A percentile compares a stretch with the other conserved stretches of the same genome.
Conservation (phyloP, 352 stramenopile genomes). For the Poterioochromonas sp. region DNA sequence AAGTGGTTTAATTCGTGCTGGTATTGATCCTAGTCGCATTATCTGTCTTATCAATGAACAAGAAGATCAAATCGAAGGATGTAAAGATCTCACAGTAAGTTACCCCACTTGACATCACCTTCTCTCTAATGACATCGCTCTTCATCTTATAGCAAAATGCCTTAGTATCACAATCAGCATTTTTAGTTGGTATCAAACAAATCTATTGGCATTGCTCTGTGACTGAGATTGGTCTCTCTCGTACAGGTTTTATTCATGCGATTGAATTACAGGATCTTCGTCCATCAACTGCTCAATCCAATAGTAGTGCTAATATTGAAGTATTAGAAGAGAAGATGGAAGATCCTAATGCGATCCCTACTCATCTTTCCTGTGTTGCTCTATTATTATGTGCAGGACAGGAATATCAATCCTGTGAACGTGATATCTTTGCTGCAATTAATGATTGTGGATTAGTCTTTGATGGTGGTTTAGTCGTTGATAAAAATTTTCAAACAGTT, state of each 20-base stretch:
- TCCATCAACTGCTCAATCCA: neutral
- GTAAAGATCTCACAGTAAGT: neutral
- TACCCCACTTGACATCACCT: neutral
- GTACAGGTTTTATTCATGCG: slow-evolving; percentile 2
- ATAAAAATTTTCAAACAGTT: slow-evolving; percentile 63
- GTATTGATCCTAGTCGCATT: neutral
- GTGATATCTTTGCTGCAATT: slow-evolving; percentile 69
- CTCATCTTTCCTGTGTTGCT: neutral
- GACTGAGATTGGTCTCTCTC: neutral
- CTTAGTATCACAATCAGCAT: neutral
- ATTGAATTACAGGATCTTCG: neutral
- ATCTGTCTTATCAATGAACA: neutral
- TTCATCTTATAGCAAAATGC: too few relatives aligned
- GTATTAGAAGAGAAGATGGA: neutral
- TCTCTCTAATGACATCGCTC: too few relatives aligned
- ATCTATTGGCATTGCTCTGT: neutral
- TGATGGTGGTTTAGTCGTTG: slow-evolving; percentile 73
- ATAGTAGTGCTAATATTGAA: neutral
- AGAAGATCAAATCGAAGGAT: neutral
- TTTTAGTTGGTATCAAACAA: neutral
- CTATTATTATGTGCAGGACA: neutral
- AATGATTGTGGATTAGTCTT: slow-evolving; percentile 79
- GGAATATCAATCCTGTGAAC: slow-evolving; percentile 43
- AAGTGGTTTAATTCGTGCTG: neutral
- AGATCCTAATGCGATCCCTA: neutral